Base-by-base conservation (phyloP, 73 alveolate species). In the Halteria grandinella region DNA sequence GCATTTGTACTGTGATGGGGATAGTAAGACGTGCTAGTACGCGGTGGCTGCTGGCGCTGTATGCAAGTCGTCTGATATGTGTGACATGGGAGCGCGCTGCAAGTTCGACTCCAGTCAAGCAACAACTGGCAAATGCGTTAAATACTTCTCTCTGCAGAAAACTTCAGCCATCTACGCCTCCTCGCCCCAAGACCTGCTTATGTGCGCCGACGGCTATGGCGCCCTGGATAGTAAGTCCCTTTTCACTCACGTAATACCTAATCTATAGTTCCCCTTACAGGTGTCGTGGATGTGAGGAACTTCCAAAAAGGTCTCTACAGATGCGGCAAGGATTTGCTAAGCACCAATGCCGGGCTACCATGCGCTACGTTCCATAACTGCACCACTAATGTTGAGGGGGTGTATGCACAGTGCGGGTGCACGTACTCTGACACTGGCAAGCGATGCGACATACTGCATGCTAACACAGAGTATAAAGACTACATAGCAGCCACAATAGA, bases 71-170 rank as follows among this genome's bases (percentile, higher is more conserved):
- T 25, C 55, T n/a, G 57, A 50, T 28, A 43, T 52, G 25, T 71
- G 84, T 44, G 84, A 54, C 28, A 71, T 53, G 62, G 51, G 71
- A 15, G 23, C 12, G 40, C 34, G 64, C 17, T 71, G 84, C 53
- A 71, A 41, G 18, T 52, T 52, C 33, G 62, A 52, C 53, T 29
- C 53, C 45, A 54, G 32, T 10, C 25, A 52, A 5, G 74, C 52
- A 21, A 37, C 45, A 17, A 21, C 37, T 12, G 74, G 74, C 7
- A 71, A 45, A 29, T 71, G 74, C 74, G 36, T 33, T 21, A 49
- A 51, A 29, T 52, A 51, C 53, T 44, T 52, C 74, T 71, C 73
- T 25, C 50, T 52, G 2, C 3, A 12, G 3, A 29, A 18, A 17
- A 5, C 45, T 20, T 32, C 45, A 63, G 79, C 79, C 45, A 54